Percentiles rank a stretch among this genome's conserved stretches.
Conservation (phyloP, 176 grass and related monocot genomes). For the Carex parvula region DNA sequence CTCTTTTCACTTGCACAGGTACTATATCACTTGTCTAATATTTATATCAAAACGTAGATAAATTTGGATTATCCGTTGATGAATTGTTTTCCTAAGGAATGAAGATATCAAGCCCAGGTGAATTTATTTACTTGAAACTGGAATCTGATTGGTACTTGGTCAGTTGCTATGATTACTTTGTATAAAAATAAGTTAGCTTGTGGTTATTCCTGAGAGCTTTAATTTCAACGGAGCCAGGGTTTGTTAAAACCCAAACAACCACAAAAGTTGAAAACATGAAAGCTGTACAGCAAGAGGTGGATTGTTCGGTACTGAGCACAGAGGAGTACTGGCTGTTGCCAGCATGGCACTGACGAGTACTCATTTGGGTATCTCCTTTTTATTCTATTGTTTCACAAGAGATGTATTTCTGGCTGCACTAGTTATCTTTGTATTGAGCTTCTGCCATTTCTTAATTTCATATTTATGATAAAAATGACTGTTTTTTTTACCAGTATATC, state of each 20-base stretch:
- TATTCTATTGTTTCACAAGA: not conserved
- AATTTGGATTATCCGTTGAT: not conserved
- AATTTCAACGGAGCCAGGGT: not conserved
- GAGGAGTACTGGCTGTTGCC: not conserved
- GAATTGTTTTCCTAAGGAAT: not conserved
- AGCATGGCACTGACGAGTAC: not conserved
- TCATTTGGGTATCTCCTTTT: not conserved
- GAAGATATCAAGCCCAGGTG: not conserved
- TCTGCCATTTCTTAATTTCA: not conserved
- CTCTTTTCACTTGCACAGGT: conserved; percentile 89
- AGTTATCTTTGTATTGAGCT: not conserved
- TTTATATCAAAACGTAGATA: not conserved
- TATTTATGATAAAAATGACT: not conserved
- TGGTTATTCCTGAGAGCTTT: not conserved
- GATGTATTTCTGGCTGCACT: not conserved
- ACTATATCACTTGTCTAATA: conserved; percentile 2
- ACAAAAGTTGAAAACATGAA: not conserved
- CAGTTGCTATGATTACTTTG: not conserved
- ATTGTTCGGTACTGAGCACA: not conserved
- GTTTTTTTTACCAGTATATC: not conserved
- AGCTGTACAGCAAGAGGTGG: not conserved
- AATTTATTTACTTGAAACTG: not conserved
- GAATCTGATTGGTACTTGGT: not conserved
- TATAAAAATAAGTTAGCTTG: not conserved
- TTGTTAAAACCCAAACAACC: not conserved